A percentile compares a stretch with the other conserved stretches of the same genome.
Conservation (phyloP, 305 asterid species). For the Ilex paraguariensis region DNA sequence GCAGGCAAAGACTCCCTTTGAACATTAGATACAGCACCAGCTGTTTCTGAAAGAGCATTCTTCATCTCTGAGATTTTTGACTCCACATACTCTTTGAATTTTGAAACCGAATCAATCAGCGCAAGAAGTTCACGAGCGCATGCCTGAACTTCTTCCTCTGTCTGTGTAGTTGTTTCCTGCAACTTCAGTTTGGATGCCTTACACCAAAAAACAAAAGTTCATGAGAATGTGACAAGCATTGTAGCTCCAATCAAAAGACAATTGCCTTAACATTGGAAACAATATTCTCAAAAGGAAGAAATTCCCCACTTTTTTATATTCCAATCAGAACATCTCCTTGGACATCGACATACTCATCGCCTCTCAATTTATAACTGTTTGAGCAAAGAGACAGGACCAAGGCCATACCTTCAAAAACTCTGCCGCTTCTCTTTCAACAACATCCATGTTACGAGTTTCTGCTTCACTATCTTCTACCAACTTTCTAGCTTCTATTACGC, state of each 20-base stretch:
- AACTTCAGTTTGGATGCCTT: conserved; percentile 60
- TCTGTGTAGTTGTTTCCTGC: conserved; percentile 41
- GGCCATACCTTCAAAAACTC: conserved; percentile 48
- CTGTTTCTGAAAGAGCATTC: conserved; percentile 49
- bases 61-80: conserved; percentile 51
- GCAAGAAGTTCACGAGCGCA: conserved; percentile 58
- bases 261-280: too few relatives aligned
- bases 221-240: too few relatives aligned
- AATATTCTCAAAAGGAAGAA: too few relatives aligned
- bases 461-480: conserved; percentile 52
- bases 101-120: conserved; percentile 63
- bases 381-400: background rate
- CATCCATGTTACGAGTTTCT: conserved; percentile 42
- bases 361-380: background rate
- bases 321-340: too few relatives aligned
- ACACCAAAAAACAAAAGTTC: conserved; percentile 1
- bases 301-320: too few relatives aligned
- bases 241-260: too few relatives aligned
- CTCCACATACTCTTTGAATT: conserved; percentile 49
- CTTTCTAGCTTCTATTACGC: conserved; percentile 63
- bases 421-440: conserved; percentile 61
- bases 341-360: too few relatives aligned
- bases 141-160: conserved; percentile 46
- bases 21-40: conserved; percentile 42
- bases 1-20: conserved; percentile 33